These are phyloP conservation scores for Didymella pinodella DNA, from an alignment of 2,329 filamentous ascomycete species.

Conservation along the genomic window DNA sequence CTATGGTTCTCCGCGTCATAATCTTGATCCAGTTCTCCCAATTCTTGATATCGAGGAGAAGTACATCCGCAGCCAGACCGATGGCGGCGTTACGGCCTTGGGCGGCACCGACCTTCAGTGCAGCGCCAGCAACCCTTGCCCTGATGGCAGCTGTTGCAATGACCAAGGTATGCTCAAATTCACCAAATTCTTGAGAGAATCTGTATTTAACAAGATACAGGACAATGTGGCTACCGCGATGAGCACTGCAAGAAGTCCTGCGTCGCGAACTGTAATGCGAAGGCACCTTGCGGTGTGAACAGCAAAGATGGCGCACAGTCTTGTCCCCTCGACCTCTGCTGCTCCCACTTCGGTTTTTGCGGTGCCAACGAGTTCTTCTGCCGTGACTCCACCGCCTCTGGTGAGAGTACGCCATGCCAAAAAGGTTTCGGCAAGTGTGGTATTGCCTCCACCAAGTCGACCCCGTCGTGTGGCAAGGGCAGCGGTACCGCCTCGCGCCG, in stretches of 20 bases:
- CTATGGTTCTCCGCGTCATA: conserved; percentile 20
- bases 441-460: neutral
- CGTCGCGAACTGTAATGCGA: conserved; percentile 50
- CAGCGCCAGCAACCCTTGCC: conserved; percentile 18
- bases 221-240: conserved; percentile 23
- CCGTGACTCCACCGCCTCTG: conserved; percentile 9
- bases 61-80: conserved; percentile 23
- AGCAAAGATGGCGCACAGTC: conserved; percentile 17
- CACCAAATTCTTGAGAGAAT: neutral
- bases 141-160: conserved; percentile 25
- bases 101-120: conserved; percentile 8
- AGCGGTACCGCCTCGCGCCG: conserved; percentile 27
- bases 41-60: conserved; percentile 21
- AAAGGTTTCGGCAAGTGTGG: conserved; percentile 21
- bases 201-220: neutral
- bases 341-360: conserved; percentile 51
- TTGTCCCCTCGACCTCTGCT: conserved; percentile 31
- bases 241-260: conserved; percentile 30
- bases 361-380: conserved; percentile 42
- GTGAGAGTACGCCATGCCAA: conserved; percentile 14
- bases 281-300: conserved; percentile 49
- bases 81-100: conserved; percentile 5
- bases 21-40: conserved; percentile 14
- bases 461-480: conserved; percentile 24
- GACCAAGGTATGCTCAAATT: conserved; percentile 7